These are phyloP conservation scores for Aristolochia fimbriata DNA, from an alignment of 164 flowering plant genomes.

Conservation along the genomic window DNA sequence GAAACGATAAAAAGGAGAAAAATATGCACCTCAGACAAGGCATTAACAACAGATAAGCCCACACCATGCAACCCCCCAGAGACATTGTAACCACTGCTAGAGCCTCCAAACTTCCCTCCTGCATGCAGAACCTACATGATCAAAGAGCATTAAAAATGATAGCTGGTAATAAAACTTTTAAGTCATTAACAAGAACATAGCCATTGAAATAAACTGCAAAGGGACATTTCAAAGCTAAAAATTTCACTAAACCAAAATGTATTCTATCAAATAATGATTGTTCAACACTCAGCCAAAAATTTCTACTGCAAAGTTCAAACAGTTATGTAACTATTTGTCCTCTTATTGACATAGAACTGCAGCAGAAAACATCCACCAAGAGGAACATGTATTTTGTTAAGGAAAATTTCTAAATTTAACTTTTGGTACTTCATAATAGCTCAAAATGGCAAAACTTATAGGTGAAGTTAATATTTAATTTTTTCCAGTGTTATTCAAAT, in stretches of 20 bases:
- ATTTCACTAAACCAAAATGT: neutral
- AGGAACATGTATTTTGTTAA: too few species aligned
- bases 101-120: conserved; percentile 99
- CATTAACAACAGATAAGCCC: conserved; percentile 96
- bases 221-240: neutral
- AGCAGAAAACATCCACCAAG: too few species aligned
- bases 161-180: neutral
- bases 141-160: neutral
- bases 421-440: too few species aligned
- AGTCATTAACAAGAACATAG: neutral
- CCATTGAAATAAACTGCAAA: neutral
- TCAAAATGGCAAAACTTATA: too few species aligned
- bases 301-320: too few species aligned
- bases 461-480: too few species aligned
- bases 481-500: too few species aligned
- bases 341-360: too few species aligned
- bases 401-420: too few species aligned
- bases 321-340: too few species aligned
- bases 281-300: too few species aligned
- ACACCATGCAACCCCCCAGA: conserved; percentile 99
- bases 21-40: conserved; percentile 78
- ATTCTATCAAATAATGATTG: neutral
- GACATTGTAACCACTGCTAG: conserved; percentile 90
- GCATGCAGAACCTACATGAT: conserved; percentile 86
- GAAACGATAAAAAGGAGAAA: neutral